phyloP scores from a whole-genome alignment of 495 filamentous ascomycete species.

The Xylaria palmicola region DNA sequence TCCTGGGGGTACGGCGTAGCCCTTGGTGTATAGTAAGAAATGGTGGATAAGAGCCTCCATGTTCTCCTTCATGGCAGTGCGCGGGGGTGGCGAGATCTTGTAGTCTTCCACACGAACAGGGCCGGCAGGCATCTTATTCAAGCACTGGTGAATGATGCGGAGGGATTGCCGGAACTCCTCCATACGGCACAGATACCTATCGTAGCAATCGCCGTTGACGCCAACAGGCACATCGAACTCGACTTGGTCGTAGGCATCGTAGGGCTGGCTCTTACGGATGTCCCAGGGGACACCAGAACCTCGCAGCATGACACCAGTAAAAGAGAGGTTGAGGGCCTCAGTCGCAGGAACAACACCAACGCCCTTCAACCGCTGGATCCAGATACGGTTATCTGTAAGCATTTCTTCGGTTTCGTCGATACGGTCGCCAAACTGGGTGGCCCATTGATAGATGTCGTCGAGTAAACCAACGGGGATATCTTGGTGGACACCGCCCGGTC shows the following conservation, averaged over 20 bases:
- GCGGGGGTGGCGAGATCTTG: slow-evolving; percentile 94
- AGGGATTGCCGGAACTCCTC: slow-evolving; percentile 98
- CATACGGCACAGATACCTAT: slow-evolving; percentile 98
- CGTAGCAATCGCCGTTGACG: slow-evolving; percentile 97
- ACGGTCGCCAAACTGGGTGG: slow-evolving; percentile 97
- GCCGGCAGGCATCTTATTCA: slow-evolving; percentile 97
- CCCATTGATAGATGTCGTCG: slow-evolving; percentile 99
- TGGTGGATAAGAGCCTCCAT: slow-evolving; percentile 99
- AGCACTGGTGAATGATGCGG: slow-evolving; percentile 96
- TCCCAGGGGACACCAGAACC: slow-evolving; percentile 98
- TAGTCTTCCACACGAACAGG: slow-evolving; percentile 96
- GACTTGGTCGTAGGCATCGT: slow-evolving; percentile 96
- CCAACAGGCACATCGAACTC: slow-evolving; percentile 98
- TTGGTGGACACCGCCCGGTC: slow-evolving; percentile 94
- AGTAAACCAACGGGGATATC: slow-evolving; percentile 93
- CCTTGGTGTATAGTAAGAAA: slow-evolving; percentile 98
- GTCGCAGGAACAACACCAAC: slow-evolving; percentile 88
- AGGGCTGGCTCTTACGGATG: slow-evolving; percentile 90
- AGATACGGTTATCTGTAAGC: slow-evolving; percentile 98
- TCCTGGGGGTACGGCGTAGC: slow-evolving; percentile 94
- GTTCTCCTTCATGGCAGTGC: slow-evolving; percentile 99
- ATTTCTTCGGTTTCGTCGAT: slow-evolving; percentile 99
- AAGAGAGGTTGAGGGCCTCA: slow-evolving; percentile 92
- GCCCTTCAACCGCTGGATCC: slow-evolving; percentile 88
- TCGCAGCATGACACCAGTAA: slow-evolving; percentile 96